These are phyloP conservation scores for Cyanodermella asteris DNA, from an alignment of 2,329 filamentous ascomycete genomes.

Conservation along the genomic window DNA sequence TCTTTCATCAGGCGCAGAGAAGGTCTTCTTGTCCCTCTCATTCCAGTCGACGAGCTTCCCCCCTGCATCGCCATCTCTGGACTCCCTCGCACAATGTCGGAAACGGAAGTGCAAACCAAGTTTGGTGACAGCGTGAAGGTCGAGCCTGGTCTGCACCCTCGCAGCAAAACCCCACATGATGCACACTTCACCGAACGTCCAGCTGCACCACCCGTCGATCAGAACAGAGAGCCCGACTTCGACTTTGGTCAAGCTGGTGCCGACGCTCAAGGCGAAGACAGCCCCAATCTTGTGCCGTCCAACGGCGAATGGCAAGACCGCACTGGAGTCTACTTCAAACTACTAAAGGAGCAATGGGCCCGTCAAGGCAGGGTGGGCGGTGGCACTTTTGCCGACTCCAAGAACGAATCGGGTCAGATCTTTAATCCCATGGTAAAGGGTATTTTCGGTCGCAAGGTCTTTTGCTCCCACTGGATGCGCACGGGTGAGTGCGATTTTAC, in stretches of 20 bases:
- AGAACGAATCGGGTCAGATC: not conserved
- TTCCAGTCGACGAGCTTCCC: constrained; percentile 25
- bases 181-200: not conserved
- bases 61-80: constrained; percentile 15
- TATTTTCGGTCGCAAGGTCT: constrained; percentile 39
- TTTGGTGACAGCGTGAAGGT: constrained; percentile 16
- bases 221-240: not conserved
- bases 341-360: not conserved
- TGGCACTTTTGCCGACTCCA: not conserved
- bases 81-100: constrained; percentile 15
- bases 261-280: not conserved
- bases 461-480: constrained; percentile 78
- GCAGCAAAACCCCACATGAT: constrained; percentile 1
- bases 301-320: not conserved
- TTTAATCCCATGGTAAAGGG: not conserved
- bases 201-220: not conserved
- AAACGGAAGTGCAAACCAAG: constrained; percentile 21
- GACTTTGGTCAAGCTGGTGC: not conserved
- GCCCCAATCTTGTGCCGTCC: not conserved
- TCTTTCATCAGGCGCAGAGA: constrained; percentile 22
- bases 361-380: not conserved
- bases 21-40: constrained; percentile 19
- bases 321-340: constrained; percentile 1
- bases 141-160: too few relatives aligned
- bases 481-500: constrained; percentile 67